Conservation (phyloP, 148 eudicot species). For the Vaccinium myrtillus region DNA sequence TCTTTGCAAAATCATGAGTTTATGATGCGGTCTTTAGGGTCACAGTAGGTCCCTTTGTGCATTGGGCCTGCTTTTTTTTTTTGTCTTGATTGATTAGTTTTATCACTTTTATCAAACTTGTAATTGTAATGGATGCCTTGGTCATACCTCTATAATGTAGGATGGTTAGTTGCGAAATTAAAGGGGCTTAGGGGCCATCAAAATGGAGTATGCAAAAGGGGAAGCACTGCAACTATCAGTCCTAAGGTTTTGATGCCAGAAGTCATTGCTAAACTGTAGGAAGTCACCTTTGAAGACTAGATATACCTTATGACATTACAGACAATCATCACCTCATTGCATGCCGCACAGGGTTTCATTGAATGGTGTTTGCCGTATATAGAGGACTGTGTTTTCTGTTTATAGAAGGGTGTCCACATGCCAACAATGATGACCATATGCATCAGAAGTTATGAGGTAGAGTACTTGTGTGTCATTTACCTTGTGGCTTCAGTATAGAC, state of each 20-base stretch:
- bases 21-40: background rate
- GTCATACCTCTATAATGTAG: too few relatives aligned
- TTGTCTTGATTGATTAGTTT: background rate
- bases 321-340: background rate
- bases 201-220: background rate
- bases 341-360: background rate
- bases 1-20: background rate
- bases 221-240: background rate
- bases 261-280: background rate
- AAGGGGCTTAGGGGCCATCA: background rate
- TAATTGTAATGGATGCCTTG: too few relatives aligned
- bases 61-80: background rate
- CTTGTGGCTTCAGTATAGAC: background rate
- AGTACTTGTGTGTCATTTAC: background rate
- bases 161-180: too few relatives aligned
- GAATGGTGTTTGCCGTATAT: background rate
- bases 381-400: background rate
- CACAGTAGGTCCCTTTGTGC: background rate
- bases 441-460: background rate
- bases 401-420: background rate
- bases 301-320: background rate
- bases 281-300: background rate
- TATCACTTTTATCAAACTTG: background rate
- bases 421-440: background rate
- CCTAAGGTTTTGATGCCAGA: background rate